Conservation (phyloP, 2,329 filamentous ascomycete genomes). For the Mycosphaerelloides madeirae region DNA sequence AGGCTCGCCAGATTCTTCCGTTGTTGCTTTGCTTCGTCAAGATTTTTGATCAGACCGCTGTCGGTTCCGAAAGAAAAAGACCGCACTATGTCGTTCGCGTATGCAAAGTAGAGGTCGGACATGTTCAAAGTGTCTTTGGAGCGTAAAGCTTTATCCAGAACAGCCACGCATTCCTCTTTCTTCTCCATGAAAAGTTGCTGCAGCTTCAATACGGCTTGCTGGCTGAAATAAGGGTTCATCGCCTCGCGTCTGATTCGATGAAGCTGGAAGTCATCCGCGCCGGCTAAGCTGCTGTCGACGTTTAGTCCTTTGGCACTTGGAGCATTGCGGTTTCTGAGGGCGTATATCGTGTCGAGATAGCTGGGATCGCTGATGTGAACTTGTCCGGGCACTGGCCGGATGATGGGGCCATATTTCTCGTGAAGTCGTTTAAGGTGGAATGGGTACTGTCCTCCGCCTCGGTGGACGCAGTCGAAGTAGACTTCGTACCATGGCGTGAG, state of each 20-base stretch:
- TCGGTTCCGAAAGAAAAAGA: slow-evolving; percentile 31
- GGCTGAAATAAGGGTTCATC: slow-evolving; percentile 10
- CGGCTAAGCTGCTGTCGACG: slow-evolving; percentile 6
- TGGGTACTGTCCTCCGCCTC: slow-evolving; percentile 1
- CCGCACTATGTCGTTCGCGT: slow-evolving; percentile 29
- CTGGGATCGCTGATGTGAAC: slow-evolving; percentile 34
- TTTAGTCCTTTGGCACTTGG: neutral
- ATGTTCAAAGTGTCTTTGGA: slow-evolving; percentile 21
- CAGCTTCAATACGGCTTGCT: slow-evolving; percentile 3
- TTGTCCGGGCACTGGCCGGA: slow-evolving; percentile 36
- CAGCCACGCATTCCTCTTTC: slow-evolving; percentile 2
- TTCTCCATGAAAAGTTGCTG: slow-evolving; percentile 5
- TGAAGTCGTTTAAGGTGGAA: slow-evolving; percentile 3
- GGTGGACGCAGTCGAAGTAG: slow-evolving; percentile 3
- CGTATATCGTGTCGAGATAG: slow-evolving; percentile 22
- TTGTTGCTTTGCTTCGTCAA: slow-evolving; percentile 22
- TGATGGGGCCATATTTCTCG: slow-evolving; percentile 27
- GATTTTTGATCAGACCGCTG: slow-evolving; percentile 22
- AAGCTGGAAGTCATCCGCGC: slow-evolving; percentile 5
- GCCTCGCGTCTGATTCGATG: slow-evolving; percentile 9
- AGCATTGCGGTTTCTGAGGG: slow-evolving; percentile 2
- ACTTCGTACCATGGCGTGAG: slow-evolving; percentile 4
- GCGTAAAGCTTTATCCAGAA: neutral
- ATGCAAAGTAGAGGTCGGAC: slow-evolving; percentile 30
- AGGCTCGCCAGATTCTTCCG: slow-evolving; percentile 29